phyloP scores from a whole-genome alignment of 768 basidiomycete species.

The Infundibulicybe gibba region DNA sequence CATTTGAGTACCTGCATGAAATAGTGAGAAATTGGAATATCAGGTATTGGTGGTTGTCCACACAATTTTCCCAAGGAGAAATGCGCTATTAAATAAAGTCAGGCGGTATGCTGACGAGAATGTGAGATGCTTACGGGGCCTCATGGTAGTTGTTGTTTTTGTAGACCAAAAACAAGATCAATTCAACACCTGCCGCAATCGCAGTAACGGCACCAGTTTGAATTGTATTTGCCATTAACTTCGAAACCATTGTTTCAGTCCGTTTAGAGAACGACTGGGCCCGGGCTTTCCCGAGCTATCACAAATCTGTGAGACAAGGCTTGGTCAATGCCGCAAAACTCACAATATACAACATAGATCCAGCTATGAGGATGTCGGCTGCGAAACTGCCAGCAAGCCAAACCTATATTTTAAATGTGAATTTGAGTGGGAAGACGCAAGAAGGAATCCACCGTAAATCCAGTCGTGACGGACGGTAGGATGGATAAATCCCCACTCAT shows the following conservation, averaged over 20 bases:
- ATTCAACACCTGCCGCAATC: slow-evolving; percentile 11
- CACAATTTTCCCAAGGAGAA: too few relatives aligned
- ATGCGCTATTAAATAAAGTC: too few relatives aligned
- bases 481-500: neutral
- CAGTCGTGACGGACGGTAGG: slow-evolving; percentile 1
- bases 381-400: slow-evolving; percentile 21
- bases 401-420: slow-evolving; percentile 7
- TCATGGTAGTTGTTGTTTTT: too few relatives aligned
- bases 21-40: too few relatives aligned
- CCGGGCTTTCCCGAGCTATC: slow-evolving; percentile 8
- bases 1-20: too few relatives aligned
- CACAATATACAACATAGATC: slow-evolving; percentile 19
- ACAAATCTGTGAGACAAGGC: neutral
- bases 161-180: slow-evolving; percentile 6
- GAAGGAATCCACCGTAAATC: slow-evolving; percentile 1
- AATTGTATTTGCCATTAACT: slow-evolving; percentile 10
- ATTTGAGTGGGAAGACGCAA: neutral
- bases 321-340: neutral
- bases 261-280: slow-evolving; percentile 4
- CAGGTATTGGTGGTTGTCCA: too few relatives aligned
- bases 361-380: slow-evolving; percentile 20
- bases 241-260: slow-evolving; percentile 9
- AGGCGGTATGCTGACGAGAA: too few relatives aligned
- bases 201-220: slow-evolving; percentile 15
- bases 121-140: too few relatives aligned